Evolutionary conservation across 2,329 filamentous ascomycete genomes (phyloP).

Genomic region (Atkinsonella hypoxylon): DNA sequence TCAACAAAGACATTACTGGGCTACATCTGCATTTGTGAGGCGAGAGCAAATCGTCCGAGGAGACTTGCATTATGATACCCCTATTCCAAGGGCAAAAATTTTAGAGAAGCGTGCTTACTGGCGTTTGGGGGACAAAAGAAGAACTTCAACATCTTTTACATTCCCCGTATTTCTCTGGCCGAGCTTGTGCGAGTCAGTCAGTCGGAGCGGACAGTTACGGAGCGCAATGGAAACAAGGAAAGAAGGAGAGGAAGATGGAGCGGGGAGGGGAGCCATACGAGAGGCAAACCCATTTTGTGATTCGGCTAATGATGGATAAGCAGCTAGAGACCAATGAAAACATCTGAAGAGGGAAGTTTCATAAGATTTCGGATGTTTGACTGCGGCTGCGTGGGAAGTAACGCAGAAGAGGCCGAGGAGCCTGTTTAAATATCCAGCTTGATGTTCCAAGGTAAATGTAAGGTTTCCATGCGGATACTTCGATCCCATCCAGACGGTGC

Average conservation of each 20-base stretch:
- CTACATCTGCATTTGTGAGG: constrained; percentile 27
- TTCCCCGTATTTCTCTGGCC: constrained; percentile 28
- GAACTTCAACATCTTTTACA: constrained; percentile 36
- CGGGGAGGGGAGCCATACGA: neutral
- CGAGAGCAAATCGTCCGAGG: constrained; percentile 18
- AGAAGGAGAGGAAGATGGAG: neutral
- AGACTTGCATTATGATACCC: constrained; percentile 28
- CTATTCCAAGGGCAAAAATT: constrained; percentile 22
- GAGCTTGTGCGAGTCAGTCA: constrained; percentile 24
- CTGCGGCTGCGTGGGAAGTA: no score
- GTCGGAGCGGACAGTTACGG: constrained; percentile 7
- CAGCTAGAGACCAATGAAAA: constrained; percentile 8
- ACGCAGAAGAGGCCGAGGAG: no score
- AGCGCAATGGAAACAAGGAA: neutral
- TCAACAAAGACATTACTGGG: constrained; percentile 32
- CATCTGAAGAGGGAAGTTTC: constrained; percentile 1
- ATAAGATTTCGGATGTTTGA: no score
- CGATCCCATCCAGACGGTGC: no score
- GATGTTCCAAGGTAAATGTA: no score
- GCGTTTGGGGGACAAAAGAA: constrained; percentile 32
- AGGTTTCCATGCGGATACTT: no score
- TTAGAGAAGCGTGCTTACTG: constrained; percentile 21
- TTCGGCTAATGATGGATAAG: constrained; percentile 4
- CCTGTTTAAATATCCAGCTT: no score
- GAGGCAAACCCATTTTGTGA: neutral